phyloP scores from a whole-genome alignment of 225 moss, liverwort and hornwort genomes.

The Ulota crispa region DNA sequence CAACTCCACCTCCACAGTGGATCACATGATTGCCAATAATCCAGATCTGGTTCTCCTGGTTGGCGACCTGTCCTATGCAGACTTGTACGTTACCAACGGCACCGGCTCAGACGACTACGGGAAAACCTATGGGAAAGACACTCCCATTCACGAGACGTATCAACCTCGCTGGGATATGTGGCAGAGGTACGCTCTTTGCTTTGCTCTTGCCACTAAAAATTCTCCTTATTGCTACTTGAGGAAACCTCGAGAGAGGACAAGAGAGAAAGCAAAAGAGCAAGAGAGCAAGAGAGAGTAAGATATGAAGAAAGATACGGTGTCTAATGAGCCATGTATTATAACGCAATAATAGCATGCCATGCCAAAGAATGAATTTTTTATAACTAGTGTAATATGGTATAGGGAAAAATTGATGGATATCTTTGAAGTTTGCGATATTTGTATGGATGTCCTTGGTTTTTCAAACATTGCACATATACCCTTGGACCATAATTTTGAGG shows the following conservation, averaged over 20 bases:
- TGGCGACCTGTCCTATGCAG: conserved; percentile 87
- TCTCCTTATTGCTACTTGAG: background rate
- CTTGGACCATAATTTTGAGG: too few species aligned
- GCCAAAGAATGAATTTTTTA: too few species aligned
- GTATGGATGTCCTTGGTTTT: too few species aligned
- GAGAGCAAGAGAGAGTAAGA: background rate
- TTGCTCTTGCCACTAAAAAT: background rate
- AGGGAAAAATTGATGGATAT: too few species aligned
- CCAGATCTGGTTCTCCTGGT: conserved; percentile 83
- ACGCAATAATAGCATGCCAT: too few species aligned
- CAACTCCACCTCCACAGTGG: conserved; percentile 90
- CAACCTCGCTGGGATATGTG: conserved; percentile 98
- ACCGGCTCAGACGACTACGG: conserved; percentile 65
- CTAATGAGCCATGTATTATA: background rate
- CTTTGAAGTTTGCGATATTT: too few species aligned
- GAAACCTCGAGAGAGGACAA: background rate
- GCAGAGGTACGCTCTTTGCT: conserved; percentile 58
- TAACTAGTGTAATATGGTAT: too few species aligned
- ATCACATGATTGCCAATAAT: conserved; percentile 66
- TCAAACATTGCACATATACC: too few species aligned
- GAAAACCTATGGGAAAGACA: conserved; percentile 51
- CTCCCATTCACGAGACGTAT: conserved; percentile 92
- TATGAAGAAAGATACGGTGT: background rate
- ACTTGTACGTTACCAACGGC: conserved; percentile 90
- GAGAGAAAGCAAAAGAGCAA: too few species aligned